Evolutionary conservation across 495 filamentous ascomycete genomes (phyloP).

Genomic region (Neurospora tetrasperma): DNA sequence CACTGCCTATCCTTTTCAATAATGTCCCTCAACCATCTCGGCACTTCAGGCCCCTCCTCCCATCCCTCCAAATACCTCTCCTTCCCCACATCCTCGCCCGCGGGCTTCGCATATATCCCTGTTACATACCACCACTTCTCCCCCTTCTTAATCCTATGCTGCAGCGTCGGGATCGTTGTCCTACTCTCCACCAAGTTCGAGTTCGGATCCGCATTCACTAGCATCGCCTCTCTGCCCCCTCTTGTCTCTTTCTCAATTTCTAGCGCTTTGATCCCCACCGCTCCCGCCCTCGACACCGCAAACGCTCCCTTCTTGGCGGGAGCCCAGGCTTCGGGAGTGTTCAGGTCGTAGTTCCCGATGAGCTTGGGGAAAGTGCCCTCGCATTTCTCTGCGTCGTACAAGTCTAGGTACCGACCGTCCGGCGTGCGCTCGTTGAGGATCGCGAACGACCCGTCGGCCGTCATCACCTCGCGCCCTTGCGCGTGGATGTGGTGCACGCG

Average conservation of each 20-base stretch:
- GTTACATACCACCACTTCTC: slow-evolving; percentile 40
- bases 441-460: slow-evolving; percentile 60
- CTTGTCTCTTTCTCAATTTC: slow-evolving; percentile 14
- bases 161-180: slow-evolving; percentile 59
- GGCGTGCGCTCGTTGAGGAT: slow-evolving; percentile 50
- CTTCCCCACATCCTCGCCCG: slow-evolving; percentile 24
- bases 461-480: slow-evolving; percentile 49
- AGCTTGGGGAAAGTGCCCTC: slow-evolving; percentile 42
- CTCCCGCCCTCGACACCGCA: slow-evolving; percentile 51
- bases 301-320: slow-evolving; percentile 44
- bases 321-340: slow-evolving; percentile 46
- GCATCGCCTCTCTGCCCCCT: slow-evolving; percentile 38
- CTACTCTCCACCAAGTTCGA: slow-evolving; percentile 62
- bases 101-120: slow-evolving; percentile 42
- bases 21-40: slow-evolving; percentile 43
- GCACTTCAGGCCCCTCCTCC: slow-evolving; percentile 42
- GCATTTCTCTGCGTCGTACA: slow-evolving; percentile 31
- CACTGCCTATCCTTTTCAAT: slow-evolving; percentile 16
- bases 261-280: slow-evolving; percentile 59
- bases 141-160: slow-evolving; percentile 36
- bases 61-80: slow-evolving; percentile 42
- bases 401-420: slow-evolving; percentile 49
- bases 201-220: slow-evolving; percentile 69
- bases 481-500: slow-evolving; percentile 48
- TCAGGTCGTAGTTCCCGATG: slow-evolving; percentile 47